These are phyloP conservation scores for Mycena sp. DNA, from an alignment of 1,284 basidiomycete species.

Conservation along the genomic window DNA sequence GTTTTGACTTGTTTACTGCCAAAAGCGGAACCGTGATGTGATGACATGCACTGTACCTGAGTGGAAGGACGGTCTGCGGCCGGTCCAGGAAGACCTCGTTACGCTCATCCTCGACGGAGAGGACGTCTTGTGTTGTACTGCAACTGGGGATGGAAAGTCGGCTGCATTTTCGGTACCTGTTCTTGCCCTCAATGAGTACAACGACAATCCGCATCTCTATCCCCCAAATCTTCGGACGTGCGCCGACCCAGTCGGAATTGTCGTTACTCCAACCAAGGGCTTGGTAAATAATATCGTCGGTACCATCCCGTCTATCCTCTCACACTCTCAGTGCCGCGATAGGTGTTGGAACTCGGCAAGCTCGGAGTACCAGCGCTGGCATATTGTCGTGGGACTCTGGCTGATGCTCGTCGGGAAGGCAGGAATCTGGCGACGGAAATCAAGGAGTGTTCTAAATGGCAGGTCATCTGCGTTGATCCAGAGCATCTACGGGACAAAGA, in stretches of 20 bases:
- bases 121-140: background rate
- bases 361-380: background rate
- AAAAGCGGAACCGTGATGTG: too few species aligned
- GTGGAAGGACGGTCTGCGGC: background rate
- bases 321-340: background rate
- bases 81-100: background rate
- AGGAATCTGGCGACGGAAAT: too few species aligned
- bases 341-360: background rate
- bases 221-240: background rate
- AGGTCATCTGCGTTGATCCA: too few species aligned
- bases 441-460: too few species aligned
- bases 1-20: too few species aligned
- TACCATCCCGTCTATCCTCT: background rate
- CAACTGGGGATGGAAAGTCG: background rate
- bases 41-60: too few species aligned
- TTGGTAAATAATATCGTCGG: conserved; percentile 8
- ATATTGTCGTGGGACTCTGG: too few species aligned
- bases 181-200: conserved; percentile 2
- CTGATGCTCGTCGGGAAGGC: too few species aligned
- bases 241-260: background rate
- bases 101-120: background rate
- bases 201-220: conserved; percentile 5
- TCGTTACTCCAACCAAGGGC: conserved; percentile 22
- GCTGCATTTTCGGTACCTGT: background rate
- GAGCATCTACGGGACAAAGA: too few species aligned